Evolutionary conservation across 106 monocot species (phyloP).

Genomic region (Hemerocallis citrina): DNA sequence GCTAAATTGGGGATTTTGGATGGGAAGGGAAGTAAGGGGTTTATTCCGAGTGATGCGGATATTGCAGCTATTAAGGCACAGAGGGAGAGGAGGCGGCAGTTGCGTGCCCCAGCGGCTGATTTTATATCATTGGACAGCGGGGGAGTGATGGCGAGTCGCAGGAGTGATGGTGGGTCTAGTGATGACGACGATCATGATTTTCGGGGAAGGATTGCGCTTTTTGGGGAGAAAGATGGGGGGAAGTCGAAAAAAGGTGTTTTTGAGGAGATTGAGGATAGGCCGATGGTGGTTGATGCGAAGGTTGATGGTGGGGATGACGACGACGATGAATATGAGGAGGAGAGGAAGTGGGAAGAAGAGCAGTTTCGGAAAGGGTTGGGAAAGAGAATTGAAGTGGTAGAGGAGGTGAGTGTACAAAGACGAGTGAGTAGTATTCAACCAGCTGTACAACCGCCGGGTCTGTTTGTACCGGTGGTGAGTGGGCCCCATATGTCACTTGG

Average conservation of each 20-base stretch:
- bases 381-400: constrained; percentile 60
- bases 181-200: constrained; percentile 86
- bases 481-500: constrained; percentile 1
- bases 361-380: constrained; percentile 89
- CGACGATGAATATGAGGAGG: constrained; percentile 84
- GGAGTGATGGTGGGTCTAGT: constrained; percentile 45
- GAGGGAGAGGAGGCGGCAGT: constrained; percentile 61
- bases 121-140: constrained; percentile 77
- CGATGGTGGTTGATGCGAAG: constrained; percentile 6
- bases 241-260: constrained; percentile 54
- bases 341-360: constrained; percentile 95
- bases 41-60: constrained; percentile 71
- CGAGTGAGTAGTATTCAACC: constrained; percentile 7
- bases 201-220: constrained; percentile 54
- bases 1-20: constrained; percentile 34
- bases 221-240: constrained; percentile 33
- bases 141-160: constrained; percentile 36
- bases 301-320: constrained; percentile 15
- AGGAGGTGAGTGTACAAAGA: constrained; percentile 32
- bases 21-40: constrained; percentile 23
- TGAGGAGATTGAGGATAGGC: constrained; percentile 34
- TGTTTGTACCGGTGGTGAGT: constrained; percentile 4
- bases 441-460: constrained; percentile 4
- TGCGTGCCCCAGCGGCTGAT: constrained; percentile 44
- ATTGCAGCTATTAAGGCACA: constrained; percentile 77